A percentile compares a stretch with the other conserved stretches of the same genome.
Conservation (phyloP, 108 stramenopile species). For the Cyclotella baltica region DNA sequence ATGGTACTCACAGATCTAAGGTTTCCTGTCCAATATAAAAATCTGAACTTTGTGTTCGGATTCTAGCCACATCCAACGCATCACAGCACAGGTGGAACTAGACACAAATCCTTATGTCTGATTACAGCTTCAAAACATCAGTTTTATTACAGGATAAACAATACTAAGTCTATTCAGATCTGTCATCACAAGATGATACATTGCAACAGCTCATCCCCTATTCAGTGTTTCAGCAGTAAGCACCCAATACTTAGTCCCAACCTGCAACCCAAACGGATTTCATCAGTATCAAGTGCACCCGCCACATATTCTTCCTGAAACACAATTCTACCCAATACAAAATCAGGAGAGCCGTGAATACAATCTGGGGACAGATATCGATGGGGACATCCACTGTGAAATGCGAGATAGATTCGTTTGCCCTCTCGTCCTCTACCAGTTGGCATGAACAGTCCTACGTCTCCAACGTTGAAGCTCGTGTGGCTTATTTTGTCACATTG, state of each 20-base stretch:
- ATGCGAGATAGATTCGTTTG: constrained; percentile 81
- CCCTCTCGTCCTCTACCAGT: constrained; percentile 77
- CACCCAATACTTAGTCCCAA: constrained; percentile 86
- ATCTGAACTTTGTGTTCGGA: too few species aligned
- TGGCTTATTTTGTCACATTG: constrained; percentile 84
- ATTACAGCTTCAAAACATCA: too few species aligned
- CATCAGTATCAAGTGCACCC: constrained; percentile 73
- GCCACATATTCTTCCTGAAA: constrained; percentile 80
- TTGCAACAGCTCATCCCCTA: constrained; percentile 19
- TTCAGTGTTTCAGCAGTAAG: constrained; percentile 83
- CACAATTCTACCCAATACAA: constrained; percentile 82
- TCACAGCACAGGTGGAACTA: too few species aligned
- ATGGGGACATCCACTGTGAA: constrained; percentile 85
- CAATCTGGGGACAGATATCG: constrained; percentile 82
- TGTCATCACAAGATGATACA: neutral
- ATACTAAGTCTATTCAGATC: neutral
- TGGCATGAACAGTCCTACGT: constrained; percentile 88
- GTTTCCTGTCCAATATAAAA: too few species aligned
- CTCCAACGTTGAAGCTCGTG: constrained; percentile 81
- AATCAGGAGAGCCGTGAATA: constrained; percentile 77
- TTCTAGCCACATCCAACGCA: too few species aligned
- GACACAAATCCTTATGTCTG: too few species aligned
- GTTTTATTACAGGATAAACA: neutral
- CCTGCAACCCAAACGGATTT: constrained; percentile 86
- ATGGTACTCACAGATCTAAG: too few species aligned